Evolutionary conservation across 106 monocot species (phyloP), one percentile per base, ranked within the genome.

Genomic region (Acanthochlamys bracteata): DNA sequence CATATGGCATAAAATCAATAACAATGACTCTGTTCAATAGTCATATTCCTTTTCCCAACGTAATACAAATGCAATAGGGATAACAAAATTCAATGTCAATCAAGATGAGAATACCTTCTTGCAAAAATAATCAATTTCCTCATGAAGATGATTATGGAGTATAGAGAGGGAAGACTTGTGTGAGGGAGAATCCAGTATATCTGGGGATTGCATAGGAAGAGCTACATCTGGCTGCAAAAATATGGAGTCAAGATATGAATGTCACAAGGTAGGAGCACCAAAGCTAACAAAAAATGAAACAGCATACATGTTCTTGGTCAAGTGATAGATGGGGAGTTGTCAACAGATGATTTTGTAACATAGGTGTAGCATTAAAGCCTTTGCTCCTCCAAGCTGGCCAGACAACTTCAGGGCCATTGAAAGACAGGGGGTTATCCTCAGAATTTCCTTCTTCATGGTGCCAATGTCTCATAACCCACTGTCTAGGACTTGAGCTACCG

Each of bases 401-500:
- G 63, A 98, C 80, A 83, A 98, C 85, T 74, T 98, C 98, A 72
- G 88, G 76, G 64, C 92, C 83, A 75, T 89, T 88, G 64, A 88
- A 53, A 66, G 72, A 79, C 76, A 74, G 55, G 41, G 61, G 69
- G 61, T 72, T 61, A 52, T 76, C 82, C 3, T 79, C 74, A 57
- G 60, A 58, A 39, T 39, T 66, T 49, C 52, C 70, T 65, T 86
- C 98, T 71, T 91, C 96, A 79, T 71, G 66, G 68, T 56, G 71
- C 66, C 75, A 73, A 63, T 54, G 77, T 81, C 85, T 85, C 74
- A 83, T 55, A 21, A 88, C 92, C 88, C 98, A 98, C 55, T 92
- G 74, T 62, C 88, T 85, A 51, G 98, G 98, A 70, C 98, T 98
- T 67, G 98, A 98, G 63, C 98, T 98, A 68, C 98, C 98, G 63